A percentile compares a stretch with the other conserved stretches of the same genome.
These are phyloP conservation scores for Chrysoporthe puriensis DNA, from an alignment of 2,329 filamentous ascomycete species.

Conservation along the genomic window DNA sequence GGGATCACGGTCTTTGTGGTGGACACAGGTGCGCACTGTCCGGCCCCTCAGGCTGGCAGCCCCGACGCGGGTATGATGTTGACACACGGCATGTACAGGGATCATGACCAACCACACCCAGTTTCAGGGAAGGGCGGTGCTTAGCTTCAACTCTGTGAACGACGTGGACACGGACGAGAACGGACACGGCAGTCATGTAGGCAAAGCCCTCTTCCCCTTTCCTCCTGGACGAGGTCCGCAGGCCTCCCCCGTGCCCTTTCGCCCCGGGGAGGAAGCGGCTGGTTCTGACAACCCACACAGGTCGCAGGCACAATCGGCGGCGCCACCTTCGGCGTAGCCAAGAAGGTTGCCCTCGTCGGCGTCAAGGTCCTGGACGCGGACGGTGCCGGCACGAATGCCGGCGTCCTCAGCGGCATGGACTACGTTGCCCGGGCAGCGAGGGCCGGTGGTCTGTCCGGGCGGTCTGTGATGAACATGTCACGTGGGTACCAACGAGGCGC, in stretches of 20 bases:
- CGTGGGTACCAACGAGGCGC: neutral
- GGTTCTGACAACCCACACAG: neutral
- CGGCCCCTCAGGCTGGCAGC: too few species aligned
- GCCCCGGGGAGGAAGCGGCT: neutral
- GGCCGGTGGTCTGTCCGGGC: slow-evolving; percentile 48
- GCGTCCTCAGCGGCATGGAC: slow-evolving; percentile 63
- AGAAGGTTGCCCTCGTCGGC: slow-evolving; percentile 57
- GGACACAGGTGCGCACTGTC: slow-evolving; percentile 53
- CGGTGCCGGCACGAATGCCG: slow-evolving; percentile 52
- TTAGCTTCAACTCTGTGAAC: slow-evolving; percentile 57
- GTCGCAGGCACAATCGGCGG: slow-evolving; percentile 64
- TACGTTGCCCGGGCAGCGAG: slow-evolving; percentile 55
- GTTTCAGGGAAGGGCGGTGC: slow-evolving; percentile 58
- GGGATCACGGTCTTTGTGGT: slow-evolving; percentile 67
- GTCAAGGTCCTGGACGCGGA: slow-evolving; percentile 64
- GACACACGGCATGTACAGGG: slow-evolving; percentile 34
- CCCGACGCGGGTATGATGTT: neutral
- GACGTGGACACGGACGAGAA: slow-evolving; percentile 56
- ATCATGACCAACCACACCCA: slow-evolving; percentile 59
- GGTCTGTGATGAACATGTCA: slow-evolving; percentile 67
- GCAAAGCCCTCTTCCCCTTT: neutral
- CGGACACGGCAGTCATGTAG: slow-evolving; percentile 64
- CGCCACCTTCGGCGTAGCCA: slow-evolving; percentile 64
- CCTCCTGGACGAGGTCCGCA: neutral
- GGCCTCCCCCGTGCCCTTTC: neutral